phyloP scores from a whole-genome alignment of 495 filamentous ascomycete species.

The Filosporella fistucella region DNA sequence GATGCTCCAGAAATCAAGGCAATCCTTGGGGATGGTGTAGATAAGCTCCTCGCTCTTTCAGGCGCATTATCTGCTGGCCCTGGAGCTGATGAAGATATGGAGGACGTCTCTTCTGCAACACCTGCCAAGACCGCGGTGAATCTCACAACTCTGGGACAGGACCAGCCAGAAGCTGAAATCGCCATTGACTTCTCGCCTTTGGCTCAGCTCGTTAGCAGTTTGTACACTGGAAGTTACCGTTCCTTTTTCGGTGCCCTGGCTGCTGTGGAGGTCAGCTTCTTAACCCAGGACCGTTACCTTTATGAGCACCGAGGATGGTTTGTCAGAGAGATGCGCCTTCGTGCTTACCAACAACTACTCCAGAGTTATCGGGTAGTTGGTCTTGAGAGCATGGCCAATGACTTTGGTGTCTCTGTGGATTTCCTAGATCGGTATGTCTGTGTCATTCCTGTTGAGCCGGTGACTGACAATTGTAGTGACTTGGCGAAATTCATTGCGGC shows the following conservation, averaged over 20 bases:
- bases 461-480: conserved; percentile 54
- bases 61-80: conserved; percentile 76
- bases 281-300: conserved; percentile 89
- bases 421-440: conserved; percentile 80
- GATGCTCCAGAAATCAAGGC: conserved; percentile 98
- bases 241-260: conserved; percentile 88
- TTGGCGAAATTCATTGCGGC: conserved; percentile 95
- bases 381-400: conserved; percentile 88
- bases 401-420: conserved; percentile 94
- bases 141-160: conserved; percentile 71
- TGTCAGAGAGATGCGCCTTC: conserved; percentile 94
- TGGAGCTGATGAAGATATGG: conserved; percentile 76
- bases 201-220: conserved; percentile 78
- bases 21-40: conserved; percentile 83
- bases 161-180: conserved; percentile 66
- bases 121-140: conserved; percentile 70
- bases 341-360: conserved; percentile 94
- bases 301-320: conserved; percentile 94
- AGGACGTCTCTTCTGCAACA: conserved; percentile 55
- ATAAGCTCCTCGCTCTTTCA: conserved; percentile 73
- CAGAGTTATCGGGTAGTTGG: conserved; percentile 97
- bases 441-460: neutral
- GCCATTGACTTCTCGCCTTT: conserved; percentile 77
- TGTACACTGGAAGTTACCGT: conserved; percentile 91
- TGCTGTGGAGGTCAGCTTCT: conserved; percentile 88